phyloP scores from a whole-genome alignment of 1,139 yeast genomes.

The Nakaseomyces uthaithaninus region DNA sequence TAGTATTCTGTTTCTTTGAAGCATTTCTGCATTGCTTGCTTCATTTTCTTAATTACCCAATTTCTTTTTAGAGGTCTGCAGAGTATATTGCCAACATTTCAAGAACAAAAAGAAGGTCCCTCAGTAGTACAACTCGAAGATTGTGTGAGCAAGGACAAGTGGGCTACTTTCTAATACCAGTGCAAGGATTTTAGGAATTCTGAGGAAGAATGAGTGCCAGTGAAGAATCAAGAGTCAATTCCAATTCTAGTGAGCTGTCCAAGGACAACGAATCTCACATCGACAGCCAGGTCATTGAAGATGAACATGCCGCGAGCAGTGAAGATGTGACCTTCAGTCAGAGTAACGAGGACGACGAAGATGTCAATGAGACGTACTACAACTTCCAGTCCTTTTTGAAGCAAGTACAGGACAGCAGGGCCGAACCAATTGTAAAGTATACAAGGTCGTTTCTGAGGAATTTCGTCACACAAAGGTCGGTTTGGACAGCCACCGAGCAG shows the following conservation, averaged over 20 bases:
- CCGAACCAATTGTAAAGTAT: conserved; percentile 86
- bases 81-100: too few species aligned
- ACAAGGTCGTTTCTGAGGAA: conserved; percentile 72
- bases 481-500: conserved; percentile 71
- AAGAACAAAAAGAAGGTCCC: neutral
- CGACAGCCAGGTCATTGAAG: neutral
- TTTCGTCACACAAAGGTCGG: conserved; percentile 50
- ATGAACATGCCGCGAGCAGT: neutral
- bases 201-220: neutral
- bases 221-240: conserved; percentile 1
- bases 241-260: neutral
- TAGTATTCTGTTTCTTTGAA: too few species aligned
- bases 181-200: too few species aligned
- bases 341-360: conserved; percentile 11
- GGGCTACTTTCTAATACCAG: too few species aligned
- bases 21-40: too few species aligned
- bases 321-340: neutral
- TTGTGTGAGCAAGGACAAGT: too few species aligned
- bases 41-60: too few species aligned
- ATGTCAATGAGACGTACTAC: conserved; percentile 19
- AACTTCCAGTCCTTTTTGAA: conserved; percentile 76
- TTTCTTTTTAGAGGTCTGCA: too few species aligned
- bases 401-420: conserved; percentile 62
- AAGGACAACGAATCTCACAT: neutral
- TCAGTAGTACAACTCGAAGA: too few species aligned